These are phyloP conservation scores for Cyclotella distinguenda DNA, from an alignment of 108 stramenopile genomes.

Conservation along the genomic window DNA sequence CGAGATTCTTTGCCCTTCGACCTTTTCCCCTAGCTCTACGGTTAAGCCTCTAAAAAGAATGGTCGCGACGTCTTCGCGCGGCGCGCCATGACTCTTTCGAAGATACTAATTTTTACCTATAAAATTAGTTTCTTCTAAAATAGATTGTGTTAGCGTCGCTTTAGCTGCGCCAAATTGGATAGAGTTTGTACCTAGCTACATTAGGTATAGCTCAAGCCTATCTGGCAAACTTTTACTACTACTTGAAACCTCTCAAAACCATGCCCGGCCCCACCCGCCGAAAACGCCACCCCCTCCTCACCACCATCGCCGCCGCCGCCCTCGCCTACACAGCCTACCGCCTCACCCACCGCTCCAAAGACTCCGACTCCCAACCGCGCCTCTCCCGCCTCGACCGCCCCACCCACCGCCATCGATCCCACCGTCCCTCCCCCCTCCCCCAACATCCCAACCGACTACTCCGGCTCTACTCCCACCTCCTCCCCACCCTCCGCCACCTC, in stretches of 20 bases:
- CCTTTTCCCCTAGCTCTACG: no score
- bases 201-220: no score
- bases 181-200: no score
- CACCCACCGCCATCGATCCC: conserved; percentile 29
- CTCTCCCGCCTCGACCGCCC: not conserved
- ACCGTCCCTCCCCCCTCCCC: conserved; percentile 18
- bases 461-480: not conserved
- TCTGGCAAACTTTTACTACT: no score
- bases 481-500: conserved; percentile 12
- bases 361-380: conserved; percentile 21
- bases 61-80: no score
- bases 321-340: conserved; percentile 33
- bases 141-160: no score
- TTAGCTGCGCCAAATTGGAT: no score
- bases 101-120: no score
- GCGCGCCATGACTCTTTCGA: no score
- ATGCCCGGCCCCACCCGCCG: conserved; percentile 9
- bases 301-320: conserved; percentile 16
- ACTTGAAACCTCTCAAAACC: not conserved
- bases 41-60: no score
- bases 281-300: not conserved
- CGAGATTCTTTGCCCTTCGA: no score
- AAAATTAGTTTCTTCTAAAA: no score
- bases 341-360: conserved; percentile 13
- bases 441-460: conserved; percentile 19